phyloP scores from a whole-genome alignment of 106 monocot species.

The Acorus gramineus region DNA sequence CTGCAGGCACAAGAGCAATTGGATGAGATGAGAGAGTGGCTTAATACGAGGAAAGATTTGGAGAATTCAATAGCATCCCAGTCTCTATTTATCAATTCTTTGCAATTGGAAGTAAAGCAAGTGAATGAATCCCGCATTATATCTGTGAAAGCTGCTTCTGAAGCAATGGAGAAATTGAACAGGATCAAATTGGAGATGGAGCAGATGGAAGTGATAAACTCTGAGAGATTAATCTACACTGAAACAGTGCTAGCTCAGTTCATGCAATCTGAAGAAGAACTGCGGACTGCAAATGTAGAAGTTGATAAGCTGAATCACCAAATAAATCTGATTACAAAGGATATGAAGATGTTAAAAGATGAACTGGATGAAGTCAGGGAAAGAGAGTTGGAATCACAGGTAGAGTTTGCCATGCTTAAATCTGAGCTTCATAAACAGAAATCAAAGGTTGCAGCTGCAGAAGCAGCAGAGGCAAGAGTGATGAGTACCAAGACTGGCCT shows the following conservation, averaged over 20 bases:
- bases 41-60: conserved; percentile 6
- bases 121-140: conserved; percentile 4
- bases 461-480: conserved; percentile 13
- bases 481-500: conserved; percentile 5
- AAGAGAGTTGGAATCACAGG: conserved; percentile 19
- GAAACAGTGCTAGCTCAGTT: conserved; percentile 1
- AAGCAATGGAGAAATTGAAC: conserved; percentile 3
- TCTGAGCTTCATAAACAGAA: conserved; percentile 17
- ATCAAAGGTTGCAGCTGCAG: conserved; percentile 13
- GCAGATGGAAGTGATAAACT: conserved; percentile 1
- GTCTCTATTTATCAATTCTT: conserved; percentile 17
- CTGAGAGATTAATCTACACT: neutral
- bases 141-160: neutral
- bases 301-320: conserved; percentile 3
- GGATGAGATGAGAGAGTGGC: conserved; percentile 6
- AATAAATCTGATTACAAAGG: conserved; percentile 5
- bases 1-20: conserved; percentile 6
- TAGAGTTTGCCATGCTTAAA: conserved; percentile 14
- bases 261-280: conserved; percentile 14
- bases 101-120: conserved; percentile 23
- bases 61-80: conserved; percentile 11
- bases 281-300: conserved; percentile 9
- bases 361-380: conserved; percentile 4
- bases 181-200: conserved; percentile 8
- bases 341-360: conserved; percentile 8